Conservation (phyloP, 257 asterid genomes). For the Nicotiana undulata region DNA sequence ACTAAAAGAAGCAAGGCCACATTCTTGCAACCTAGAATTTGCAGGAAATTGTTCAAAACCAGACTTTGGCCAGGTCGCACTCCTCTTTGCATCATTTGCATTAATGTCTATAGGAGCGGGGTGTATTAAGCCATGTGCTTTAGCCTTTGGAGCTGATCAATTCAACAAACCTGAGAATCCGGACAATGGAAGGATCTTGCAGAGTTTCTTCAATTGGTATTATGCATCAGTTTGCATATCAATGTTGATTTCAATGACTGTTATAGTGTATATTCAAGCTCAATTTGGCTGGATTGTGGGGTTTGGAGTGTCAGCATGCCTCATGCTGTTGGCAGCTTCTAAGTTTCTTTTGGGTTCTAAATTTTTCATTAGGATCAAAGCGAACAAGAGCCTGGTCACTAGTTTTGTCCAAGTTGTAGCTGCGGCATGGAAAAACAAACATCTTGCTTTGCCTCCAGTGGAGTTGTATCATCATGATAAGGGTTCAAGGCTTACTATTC, state of each 20-base stretch:
- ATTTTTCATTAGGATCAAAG: conserved; percentile 38
- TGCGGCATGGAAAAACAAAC: conserved; percentile 45
- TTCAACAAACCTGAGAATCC: conserved; percentile 47
- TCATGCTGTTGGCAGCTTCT: conserved; percentile 39
- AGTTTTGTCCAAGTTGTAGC: conserved; percentile 42
- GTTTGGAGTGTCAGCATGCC: conserved; percentile 52
- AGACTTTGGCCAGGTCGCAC: conserved; percentile 26
- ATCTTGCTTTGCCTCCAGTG: conserved; percentile 18
- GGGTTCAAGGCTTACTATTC: conserved; percentile 23
- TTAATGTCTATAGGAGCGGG: conserved; percentile 64
- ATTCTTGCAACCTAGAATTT: conserved; percentile 22
- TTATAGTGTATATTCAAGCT: conserved; percentile 50
- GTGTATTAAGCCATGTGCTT: conserved; percentile 63
- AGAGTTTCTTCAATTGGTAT: conserved; percentile 62
- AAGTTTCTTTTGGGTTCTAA: conserved; percentile 41
- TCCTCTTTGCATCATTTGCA: conserved; percentile 48
- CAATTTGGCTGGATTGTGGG: conserved; percentile 55
- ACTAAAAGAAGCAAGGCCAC: conserved; percentile 33
- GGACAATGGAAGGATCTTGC: conserved; percentile 37
- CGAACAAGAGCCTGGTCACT: conserved; percentile 46
- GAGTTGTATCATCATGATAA: conserved; percentile 24
- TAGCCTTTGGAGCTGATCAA: conserved; percentile 85
- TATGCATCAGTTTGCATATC: conserved; percentile 52
- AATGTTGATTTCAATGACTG: conserved; percentile 40
- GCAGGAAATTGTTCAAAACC: conserved; percentile 34